Conservation (phyloP, 2,329 filamentous ascomycete genomes). For the Pestalotiopsis fici region DNA sequence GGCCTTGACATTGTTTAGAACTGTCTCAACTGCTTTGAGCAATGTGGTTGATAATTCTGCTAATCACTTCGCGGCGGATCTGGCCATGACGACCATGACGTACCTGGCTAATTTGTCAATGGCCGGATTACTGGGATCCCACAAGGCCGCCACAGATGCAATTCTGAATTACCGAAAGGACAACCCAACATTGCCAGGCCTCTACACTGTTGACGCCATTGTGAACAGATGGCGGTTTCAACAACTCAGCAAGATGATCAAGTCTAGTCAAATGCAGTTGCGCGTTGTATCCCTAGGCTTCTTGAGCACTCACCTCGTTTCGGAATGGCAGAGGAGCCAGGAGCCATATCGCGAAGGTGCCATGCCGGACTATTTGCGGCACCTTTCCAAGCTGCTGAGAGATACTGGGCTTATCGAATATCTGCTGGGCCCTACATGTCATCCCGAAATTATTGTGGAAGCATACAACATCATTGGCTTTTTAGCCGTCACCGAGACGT, state of each 20-base stretch:
- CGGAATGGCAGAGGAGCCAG: slow-evolving; percentile 62
- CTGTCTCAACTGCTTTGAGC: slow-evolving; percentile 43
- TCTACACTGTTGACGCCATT: slow-evolving; percentile 50
- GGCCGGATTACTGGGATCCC: slow-evolving; percentile 37
- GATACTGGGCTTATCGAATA: slow-evolving; percentile 77
- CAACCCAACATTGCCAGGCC: slow-evolving; percentile 38
- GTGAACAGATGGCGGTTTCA: slow-evolving; percentile 69
- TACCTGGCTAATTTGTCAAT: slow-evolving; percentile 47
- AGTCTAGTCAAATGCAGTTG: slow-evolving; percentile 87
- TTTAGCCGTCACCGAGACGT: slow-evolving; percentile 76
- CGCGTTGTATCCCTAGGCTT: slow-evolving; percentile 76
- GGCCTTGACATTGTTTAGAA: slow-evolving; percentile 44
- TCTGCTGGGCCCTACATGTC: slow-evolving; percentile 86
- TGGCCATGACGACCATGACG: slow-evolving; percentile 37
- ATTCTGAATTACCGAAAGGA: slow-evolving; percentile 31
- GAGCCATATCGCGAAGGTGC: slow-evolving; percentile 36
- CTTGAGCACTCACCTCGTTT: slow-evolving; percentile 72
- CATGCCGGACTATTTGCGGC: slow-evolving; percentile 52
- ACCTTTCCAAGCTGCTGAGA: slow-evolving; percentile 70
- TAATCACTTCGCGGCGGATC: slow-evolving; percentile 50
- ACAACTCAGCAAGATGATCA: slow-evolving; percentile 70
- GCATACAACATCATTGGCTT: slow-evolving; percentile 87
- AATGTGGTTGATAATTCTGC: slow-evolving; percentile 56
- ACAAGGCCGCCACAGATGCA: slow-evolving; percentile 33
- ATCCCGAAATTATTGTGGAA: slow-evolving; percentile 83